Percentiles rank a stretch among this genome's conserved stretches.
phyloP scores from a whole-genome alignment of 306 rosid species.

The Leucaena leucocephala region DNA sequence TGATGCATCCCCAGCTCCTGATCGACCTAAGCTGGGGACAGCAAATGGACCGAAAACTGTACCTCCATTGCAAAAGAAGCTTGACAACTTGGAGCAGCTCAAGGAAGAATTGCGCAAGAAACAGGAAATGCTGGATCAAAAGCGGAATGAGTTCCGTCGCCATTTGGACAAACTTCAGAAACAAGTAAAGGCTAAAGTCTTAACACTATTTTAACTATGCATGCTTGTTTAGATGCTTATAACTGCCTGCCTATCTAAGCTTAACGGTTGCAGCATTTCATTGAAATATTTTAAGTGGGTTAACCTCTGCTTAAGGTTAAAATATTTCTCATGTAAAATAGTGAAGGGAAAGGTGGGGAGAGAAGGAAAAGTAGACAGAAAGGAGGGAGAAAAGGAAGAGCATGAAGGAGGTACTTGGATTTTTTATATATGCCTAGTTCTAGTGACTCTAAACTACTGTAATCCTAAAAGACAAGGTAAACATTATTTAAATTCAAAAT shows the following conservation, averaged over 20 bases:
- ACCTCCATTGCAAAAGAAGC: constrained; percentile 81
- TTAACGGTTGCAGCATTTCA: constrained; percentile 1
- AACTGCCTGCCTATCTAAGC: constrained; percentile 29
- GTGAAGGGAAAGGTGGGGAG: not conserved
- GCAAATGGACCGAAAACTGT: constrained; percentile 67
- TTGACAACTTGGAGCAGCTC: constrained; percentile 72
- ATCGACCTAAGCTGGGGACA: constrained; percentile 53
- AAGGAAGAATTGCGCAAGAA: constrained; percentile 96
- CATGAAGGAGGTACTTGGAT: not conserved
- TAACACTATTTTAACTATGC: constrained; percentile 32
- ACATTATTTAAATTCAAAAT: not conserved
- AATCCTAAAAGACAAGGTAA: not conserved
- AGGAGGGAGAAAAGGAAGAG: not conserved
- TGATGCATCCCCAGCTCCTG: constrained; percentile 58
- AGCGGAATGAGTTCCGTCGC: constrained; percentile 82
- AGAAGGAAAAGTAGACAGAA: not conserved
- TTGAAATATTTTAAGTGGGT: constrained; percentile 26
- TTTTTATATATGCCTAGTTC: not conserved
- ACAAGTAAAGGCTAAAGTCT: constrained; percentile 56
- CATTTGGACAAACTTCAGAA: constrained; percentile 80
- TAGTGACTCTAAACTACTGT: not conserved
- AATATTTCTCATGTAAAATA: not conserved
- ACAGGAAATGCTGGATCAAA: constrained; percentile 92
- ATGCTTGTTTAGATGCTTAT: constrained; percentile 15
- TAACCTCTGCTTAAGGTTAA: constrained; percentile 16